These are phyloP conservation scores for Avicennia marina DNA, from an alignment of 257 asterid genomes.

Conservation along the genomic window DNA sequence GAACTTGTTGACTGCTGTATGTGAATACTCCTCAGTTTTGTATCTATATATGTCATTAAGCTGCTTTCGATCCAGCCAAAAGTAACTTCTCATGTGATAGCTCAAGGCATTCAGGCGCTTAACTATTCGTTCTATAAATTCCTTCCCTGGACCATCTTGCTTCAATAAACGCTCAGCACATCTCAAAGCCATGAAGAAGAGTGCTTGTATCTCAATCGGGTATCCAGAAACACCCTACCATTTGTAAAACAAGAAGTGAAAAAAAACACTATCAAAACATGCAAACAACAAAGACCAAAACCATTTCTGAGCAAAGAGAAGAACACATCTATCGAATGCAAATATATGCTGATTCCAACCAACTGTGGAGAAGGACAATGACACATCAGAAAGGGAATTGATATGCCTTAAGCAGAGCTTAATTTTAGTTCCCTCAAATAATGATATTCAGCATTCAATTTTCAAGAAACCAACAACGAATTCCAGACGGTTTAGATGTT, in stretches of 20 bases:
- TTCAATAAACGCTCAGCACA: conserved; percentile 40
- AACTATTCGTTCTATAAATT: conserved; percentile 30
- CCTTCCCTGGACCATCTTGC: conserved; percentile 39
- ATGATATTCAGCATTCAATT: too few species aligned
- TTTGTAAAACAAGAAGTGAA: neutral
- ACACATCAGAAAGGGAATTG: too few species aligned
- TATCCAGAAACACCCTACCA: conserved; percentile 48
- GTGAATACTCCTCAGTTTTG: conserved; percentile 54
- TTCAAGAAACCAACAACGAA: too few species aligned
- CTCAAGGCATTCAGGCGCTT: conserved; percentile 50
- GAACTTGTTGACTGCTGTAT: conserved; percentile 55
- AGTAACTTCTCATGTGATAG: conserved; percentile 49
- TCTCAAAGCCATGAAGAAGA: conserved; percentile 52
- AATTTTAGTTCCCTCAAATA: too few species aligned
- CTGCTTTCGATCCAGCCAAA: conserved; percentile 44
- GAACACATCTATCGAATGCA: neutral
- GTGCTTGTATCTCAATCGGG: conserved; percentile 53
- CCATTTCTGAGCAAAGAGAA: neutral
- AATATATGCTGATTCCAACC: neutral
- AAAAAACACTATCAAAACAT: neutral
- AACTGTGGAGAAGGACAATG: neutral
- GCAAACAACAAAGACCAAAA: neutral
- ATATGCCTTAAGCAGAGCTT: too few species aligned
- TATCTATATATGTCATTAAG: conserved; percentile 46
- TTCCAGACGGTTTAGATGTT: too few species aligned